Conservation (phyloP, 352 stramenopile species). For the Phytophthora aleatoria region DNA sequence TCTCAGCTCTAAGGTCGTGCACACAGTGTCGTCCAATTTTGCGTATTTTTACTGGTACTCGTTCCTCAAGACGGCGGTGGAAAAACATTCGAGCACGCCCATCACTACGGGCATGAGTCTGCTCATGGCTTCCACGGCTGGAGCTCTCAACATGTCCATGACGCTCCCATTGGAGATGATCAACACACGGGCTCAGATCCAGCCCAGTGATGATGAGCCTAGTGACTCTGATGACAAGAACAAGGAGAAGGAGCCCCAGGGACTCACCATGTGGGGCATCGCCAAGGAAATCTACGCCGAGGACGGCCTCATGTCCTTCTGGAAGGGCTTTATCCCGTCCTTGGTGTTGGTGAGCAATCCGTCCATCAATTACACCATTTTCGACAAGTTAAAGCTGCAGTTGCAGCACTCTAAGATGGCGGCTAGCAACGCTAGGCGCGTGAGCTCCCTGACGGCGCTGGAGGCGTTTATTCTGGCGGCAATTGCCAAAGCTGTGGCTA, state of each 20-base stretch:
- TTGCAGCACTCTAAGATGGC: slow-evolving; percentile 61
- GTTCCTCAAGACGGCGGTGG: slow-evolving; percentile 72
- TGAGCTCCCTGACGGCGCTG: slow-evolving; percentile 60
- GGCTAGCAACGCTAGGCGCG: slow-evolving; percentile 36
- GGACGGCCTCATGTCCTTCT: slow-evolving; percentile 77
- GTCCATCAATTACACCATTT: slow-evolving; percentile 91
- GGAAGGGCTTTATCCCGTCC: slow-evolving; percentile 89
- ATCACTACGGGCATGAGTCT: slow-evolving; percentile 76
- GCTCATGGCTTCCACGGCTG: slow-evolving; percentile 73
- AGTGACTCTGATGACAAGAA: slow-evolving; percentile 43
- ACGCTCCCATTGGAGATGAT: slow-evolving; percentile 89
- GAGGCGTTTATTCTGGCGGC: slow-evolving; percentile 86
- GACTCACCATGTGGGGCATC: slow-evolving; percentile 56
- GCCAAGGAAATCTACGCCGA: slow-evolving; percentile 71
- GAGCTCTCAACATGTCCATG: slow-evolving; percentile 89
- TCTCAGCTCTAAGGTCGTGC: slow-evolving; percentile 74
- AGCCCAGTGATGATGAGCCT: slow-evolving; percentile 46
- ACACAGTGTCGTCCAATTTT: slow-evolving; percentile 82
- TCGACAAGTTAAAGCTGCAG: slow-evolving; percentile 83
- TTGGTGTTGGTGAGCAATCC: slow-evolving; percentile 89
- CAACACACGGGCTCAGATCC: slow-evolving; percentile 85
- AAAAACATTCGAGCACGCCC: slow-evolving; percentile 47
- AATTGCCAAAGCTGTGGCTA: slow-evolving; percentile 84
- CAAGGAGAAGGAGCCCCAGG: slow-evolving; percentile 26
- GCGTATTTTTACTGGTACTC: slow-evolving; percentile 90